Evolutionary conservation across 495 filamentous ascomycete genomes (phyloP).

Genomic region (Staphylotrichum tortipilum): DNA sequence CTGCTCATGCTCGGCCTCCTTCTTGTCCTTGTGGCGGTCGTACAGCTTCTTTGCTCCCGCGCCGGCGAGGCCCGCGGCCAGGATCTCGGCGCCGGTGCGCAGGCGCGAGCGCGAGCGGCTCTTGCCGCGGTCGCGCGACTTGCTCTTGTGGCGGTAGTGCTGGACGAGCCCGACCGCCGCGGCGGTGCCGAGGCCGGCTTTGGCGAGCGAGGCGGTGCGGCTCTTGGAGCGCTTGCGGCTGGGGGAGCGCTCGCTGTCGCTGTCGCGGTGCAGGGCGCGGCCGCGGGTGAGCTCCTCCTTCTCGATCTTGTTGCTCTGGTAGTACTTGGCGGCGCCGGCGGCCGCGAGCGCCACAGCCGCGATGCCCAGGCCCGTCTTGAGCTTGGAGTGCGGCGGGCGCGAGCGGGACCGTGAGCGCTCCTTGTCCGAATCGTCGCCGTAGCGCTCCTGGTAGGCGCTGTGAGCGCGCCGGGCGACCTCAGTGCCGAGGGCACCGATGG

Average conservation of each 20-base stretch:
- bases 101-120: conserved; percentile 52
- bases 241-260: conserved; percentile 26
- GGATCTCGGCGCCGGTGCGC: conserved; percentile 51
- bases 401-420: conserved; percentile 48
- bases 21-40: conserved; percentile 53
- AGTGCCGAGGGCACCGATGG: conserved; percentile 72
- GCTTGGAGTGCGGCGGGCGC: conserved; percentile 38
- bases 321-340: conserved; percentile 71
- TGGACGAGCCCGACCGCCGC: conserved; percentile 70
- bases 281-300: conserved; percentile 58
- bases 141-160: conserved; percentile 57
- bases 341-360: conserved; percentile 68
- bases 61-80: conserved; percentile 66
- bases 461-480: conserved; percentile 66
- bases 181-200: conserved; percentile 69
- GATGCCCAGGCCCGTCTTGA: conserved; percentile 64
- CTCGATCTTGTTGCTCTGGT: conserved; percentile 57
- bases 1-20: conserved; percentile 30
- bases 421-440: conserved; percentile 41
- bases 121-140: conserved; percentile 49
- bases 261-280: conserved; percentile 55
- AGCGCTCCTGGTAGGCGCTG: conserved; percentile 60
- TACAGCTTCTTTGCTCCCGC: conserved; percentile 75
- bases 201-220: conserved; percentile 60
- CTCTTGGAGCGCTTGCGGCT: conserved; percentile 47